Conservation (phyloP, 495 filamentous ascomycete species). For the Neurospora tetrasperma region DNA sequence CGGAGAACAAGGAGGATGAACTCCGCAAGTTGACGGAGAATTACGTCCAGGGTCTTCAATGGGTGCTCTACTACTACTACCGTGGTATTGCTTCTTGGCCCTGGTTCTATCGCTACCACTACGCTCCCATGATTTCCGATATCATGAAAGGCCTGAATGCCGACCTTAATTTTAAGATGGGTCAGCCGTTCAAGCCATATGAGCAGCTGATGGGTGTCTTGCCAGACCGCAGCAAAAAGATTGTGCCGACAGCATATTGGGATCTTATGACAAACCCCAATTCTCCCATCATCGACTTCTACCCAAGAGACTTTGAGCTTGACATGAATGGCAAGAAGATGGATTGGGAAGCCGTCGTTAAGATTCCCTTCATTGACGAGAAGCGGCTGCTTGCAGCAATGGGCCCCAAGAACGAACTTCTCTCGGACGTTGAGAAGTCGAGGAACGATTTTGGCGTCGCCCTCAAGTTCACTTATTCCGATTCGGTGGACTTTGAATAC, state of each 20-base stretch:
- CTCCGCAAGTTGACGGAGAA: conserved; percentile 81
- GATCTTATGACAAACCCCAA: conserved; percentile 81
- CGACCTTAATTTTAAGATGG: conserved; percentile 82
- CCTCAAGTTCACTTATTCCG: conserved; percentile 83
- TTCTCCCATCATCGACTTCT: conserved; percentile 98
- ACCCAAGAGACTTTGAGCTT: conserved; percentile 92
- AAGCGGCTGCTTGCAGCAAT: conserved; percentile 73
- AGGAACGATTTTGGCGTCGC: conserved; percentile 87
- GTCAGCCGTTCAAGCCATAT: conserved; percentile 87
- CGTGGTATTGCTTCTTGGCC: conserved; percentile 95
- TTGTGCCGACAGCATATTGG: conserved; percentile 80
- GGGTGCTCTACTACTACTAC: conserved; percentile 98
- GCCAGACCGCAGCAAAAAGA: conserved; percentile 92
- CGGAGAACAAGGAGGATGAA: conserved; percentile 64
- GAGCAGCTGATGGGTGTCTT: conserved; percentile 98
- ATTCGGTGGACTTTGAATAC: conserved; percentile 66
- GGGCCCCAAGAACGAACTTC: conserved; percentile 64
- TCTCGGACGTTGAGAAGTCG: conserved; percentile 64
- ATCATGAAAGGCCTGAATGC: conserved; percentile 80
- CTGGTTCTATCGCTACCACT: conserved; percentile 96
- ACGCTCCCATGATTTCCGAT: conserved; percentile 86
- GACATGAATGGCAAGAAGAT: conserved; percentile 99
- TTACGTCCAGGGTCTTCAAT: conserved; percentile 95
- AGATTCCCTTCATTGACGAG: conserved; percentile 98
- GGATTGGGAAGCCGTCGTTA: conserved; percentile 99